Base-by-base conservation (phyloP, 1,139 yeast species). In the Diutina pseudorugosa region DNA sequence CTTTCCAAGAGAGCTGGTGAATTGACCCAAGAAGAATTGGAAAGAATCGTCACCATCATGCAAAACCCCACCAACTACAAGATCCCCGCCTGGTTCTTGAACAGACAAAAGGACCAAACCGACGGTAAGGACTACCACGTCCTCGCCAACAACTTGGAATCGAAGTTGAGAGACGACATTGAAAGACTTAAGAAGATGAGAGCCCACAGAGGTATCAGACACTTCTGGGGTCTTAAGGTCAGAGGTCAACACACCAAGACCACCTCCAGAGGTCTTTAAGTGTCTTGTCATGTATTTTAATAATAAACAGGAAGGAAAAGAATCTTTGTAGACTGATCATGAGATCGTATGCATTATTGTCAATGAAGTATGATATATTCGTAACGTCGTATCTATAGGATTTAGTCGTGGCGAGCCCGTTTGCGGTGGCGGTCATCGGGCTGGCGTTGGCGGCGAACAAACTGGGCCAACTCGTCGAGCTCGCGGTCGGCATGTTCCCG, bases 231-330 rank as follows among this genome's bases (percentile, higher is more conserved):
- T 71, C 79, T 86, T 71, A 80, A 81, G 75, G 85, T 80, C 72
- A 90, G 98, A 85, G 98, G 98, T 82, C 98, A 91, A 85, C 98
- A 93, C 83, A 93, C 98, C 85, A 93, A 93, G 87, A 91, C 98
- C 75, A 93, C 98, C 69, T 95, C 97, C 76, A 90, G 98, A 83
- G 89, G 93, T 71, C 76, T 74, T 70, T 74, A 73, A 73, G 58
- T 62, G 53, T 50, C 27, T 47, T 40, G 33, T 27, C 51, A 44
- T 52, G 53, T 52, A 52, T 43, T 52, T 51, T 51, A 52, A 52
- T 52, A 27, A 16, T 25, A 41, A 12, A 20, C 16, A 41, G 18
- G 18, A 40, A 40, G 42, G 20, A 40, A 40, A 40, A n/a, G 42
- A n/a, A 11, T n/a, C n/a, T n/a, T n/a, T n/a, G n/a, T n/a, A n/a